Evolutionary conservation across 495 filamentous ascomycete species (phyloP), one percentile per base, ranked within the genome.

Genomic region (Lasiosphaeria ovina): DNA sequence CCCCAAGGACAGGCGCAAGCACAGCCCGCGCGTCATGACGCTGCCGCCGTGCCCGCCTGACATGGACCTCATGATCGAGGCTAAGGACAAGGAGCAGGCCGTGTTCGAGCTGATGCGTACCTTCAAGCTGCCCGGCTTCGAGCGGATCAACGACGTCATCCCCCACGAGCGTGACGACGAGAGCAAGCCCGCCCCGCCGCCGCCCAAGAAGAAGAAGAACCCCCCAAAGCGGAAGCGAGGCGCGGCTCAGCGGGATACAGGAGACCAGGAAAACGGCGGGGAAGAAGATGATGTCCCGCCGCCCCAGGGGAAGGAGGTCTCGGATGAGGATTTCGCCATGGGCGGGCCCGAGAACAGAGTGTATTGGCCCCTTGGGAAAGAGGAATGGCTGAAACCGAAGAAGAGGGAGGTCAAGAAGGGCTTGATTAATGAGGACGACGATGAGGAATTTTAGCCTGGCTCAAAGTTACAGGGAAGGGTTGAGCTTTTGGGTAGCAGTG

Each of bases 11-110:
- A 79, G 93, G 14, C 79, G 93, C 40, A 96, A 96, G 72, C 93
- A 97, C 67, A 89, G 85, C 50, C 85, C 89, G 0, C 81, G 93
- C 6, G 90, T 94, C 3, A 72, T 76, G 36, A 89, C 85, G 0
- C 72, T 98, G 14, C 93, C 93, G 11, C 93, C 93, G 0, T 97
- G 92, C 64, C 76, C 85, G 2, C 76, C 83, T 5, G 85, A 85
- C 6, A 93, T 95, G 88, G 94, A 97, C 69, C 78, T 97, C 11
- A 98, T 97, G 94, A 97, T 97, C 59, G 94, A 98, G 76, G 94
- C 94, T 16, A 98, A 97, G 67, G 93, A 97, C 67, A 98, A 97
- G 73, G 94, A 98, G 72, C 94, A 97, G 72, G 92, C 94, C 0
- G 92, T 97, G 0, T 96, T 97, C 67, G 92, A 97, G 62, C 80